Base-by-base conservation (phyloP, 2,329 filamentous ascomycete species). In the Pseudocercospora pini-densiflorae region DNA sequence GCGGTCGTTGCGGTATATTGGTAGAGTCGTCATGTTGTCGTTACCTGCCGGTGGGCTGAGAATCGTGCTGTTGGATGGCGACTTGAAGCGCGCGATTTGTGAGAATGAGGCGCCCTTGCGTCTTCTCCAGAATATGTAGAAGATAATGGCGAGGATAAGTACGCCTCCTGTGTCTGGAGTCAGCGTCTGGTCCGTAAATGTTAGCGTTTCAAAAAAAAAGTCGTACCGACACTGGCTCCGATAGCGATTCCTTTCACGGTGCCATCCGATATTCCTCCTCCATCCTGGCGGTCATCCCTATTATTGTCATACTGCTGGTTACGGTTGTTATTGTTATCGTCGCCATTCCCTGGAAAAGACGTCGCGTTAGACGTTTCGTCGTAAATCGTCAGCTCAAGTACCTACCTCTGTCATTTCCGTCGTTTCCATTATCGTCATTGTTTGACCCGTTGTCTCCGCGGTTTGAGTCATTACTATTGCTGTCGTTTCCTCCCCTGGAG, bases 1-100 rank as follows among this genome's bases (percentile, higher is more conserved):
- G 36, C 70, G 64, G 4, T 70, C 49, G n/a, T 73, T 68, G 45
- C 68, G 72, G 45, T 73, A 72, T 16, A 74, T 74, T 1, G 73
- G 73, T 29, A 74, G 59, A 8, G 69, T 68, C 19, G 71, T 70
- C 1, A 70, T 43, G 23, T 62, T 43, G 9, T 64, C 64, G 14
- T 67, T 51, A 3, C 64, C 49, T 10, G 51, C 10, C 9, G 29
- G 40, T 3, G 66, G 58, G 21, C 61, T 64, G 19, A 72, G 49
- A 8, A 70, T 55, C 33, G 71, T 68, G 10, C 66, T 71, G 45
- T 64, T 55, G 4, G 73, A 62, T 10, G 61, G 68, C 16, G 68
- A 64, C 36, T 70, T 62, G 60, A 72, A 73, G 57, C 60, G 66
- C 14, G 72, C 61, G 40, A 76, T 72, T n/a, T 74, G 68, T 8